A percentile compares a stretch with the other conserved stretches of the same genome.
phyloP scores from a whole-genome alignment of 1,284 basidiomycete genomes.

The Pascua guehoae region DNA sequence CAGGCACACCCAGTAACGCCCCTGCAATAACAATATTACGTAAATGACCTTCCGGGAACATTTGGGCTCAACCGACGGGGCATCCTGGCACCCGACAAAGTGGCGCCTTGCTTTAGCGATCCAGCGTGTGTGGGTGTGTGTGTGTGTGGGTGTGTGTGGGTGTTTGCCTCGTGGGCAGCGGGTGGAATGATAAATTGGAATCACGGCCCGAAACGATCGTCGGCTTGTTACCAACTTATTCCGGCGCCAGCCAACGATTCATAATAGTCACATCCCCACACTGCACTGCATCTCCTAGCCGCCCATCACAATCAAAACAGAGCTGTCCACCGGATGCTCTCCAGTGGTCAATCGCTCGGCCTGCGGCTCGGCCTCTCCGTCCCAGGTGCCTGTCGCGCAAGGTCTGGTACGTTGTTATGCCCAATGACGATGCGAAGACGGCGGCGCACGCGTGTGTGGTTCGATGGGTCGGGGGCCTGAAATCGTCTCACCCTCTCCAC shows the following conservation, averaged over 20 bases:
- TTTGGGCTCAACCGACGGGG: no score
- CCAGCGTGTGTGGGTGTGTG: neutral
- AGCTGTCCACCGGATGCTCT: conserved; percentile 1
- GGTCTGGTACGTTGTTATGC: no score
- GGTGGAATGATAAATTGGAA: neutral
- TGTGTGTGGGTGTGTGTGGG: neutral
- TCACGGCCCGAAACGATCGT: neutral
- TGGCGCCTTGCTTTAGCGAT: neutral
- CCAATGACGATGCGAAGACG: no score
- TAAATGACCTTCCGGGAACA: neutral
- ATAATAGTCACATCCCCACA: no score
- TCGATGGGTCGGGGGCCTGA: no score
- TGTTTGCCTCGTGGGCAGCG: neutral
- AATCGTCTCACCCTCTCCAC: no score
- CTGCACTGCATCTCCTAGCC: neutral
- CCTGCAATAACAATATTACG: neutral
- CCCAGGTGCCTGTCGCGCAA: no score
- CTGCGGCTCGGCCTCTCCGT: conserved; percentile 9
- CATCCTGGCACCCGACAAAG: neutral
- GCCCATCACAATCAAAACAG: neutral
- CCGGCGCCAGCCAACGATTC: no score
- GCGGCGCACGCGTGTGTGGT: no score
- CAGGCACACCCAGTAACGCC: no score
- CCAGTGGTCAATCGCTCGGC: conserved; percentile 10
- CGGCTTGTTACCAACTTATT: neutral